phyloP scores from a whole-genome alignment of 176 grass and related monocot species.

The Oryza coarctata region DNA sequence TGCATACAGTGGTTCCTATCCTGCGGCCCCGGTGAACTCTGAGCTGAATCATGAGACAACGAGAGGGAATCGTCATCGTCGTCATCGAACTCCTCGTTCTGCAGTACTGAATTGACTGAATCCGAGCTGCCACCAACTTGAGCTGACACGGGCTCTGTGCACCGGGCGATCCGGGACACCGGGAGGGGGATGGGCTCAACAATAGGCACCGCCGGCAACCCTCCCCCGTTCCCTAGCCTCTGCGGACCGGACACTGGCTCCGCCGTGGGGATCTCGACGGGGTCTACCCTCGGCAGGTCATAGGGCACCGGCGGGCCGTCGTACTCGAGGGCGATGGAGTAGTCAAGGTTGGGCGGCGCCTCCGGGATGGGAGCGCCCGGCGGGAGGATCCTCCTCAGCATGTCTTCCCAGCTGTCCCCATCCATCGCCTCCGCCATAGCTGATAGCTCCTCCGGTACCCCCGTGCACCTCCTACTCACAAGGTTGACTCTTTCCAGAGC shows the following conservation, averaged over 20 bases:
- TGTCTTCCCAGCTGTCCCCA: conserved; percentile 68
- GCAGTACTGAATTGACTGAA: conserved; percentile 65
- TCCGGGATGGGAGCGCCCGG: conserved; percentile 80
- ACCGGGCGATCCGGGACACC: conserved; percentile 68
- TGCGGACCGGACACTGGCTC: conserved; percentile 51
- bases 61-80: conserved; percentile 52
- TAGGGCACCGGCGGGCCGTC: conserved; percentile 86
- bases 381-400: conserved; percentile 80
- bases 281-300: conserved; percentile 79
- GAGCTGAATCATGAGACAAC: conserved; percentile 50
- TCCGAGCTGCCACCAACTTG: conserved; percentile 56
- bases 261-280: conserved; percentile 72
- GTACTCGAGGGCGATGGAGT: conserved; percentile 94
- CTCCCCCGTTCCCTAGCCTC: background rate
- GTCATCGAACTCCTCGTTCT: conserved; percentile 63
- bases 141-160: background rate
- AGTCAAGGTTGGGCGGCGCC: conserved; percentile 73
- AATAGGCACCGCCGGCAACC: conserved; percentile 54
- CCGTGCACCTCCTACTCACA: background rate
- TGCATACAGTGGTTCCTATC: conserved; percentile 1
- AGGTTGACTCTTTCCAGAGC: background rate
- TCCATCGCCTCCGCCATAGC: conserved; percentile 45
- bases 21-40: conserved; percentile 46
- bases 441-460: conserved; percentile 7
- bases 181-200: conserved; percentile 71